Base-by-base conservation (phyloP, 345 rosid species). In the Populus ilicifolia region DNA sequence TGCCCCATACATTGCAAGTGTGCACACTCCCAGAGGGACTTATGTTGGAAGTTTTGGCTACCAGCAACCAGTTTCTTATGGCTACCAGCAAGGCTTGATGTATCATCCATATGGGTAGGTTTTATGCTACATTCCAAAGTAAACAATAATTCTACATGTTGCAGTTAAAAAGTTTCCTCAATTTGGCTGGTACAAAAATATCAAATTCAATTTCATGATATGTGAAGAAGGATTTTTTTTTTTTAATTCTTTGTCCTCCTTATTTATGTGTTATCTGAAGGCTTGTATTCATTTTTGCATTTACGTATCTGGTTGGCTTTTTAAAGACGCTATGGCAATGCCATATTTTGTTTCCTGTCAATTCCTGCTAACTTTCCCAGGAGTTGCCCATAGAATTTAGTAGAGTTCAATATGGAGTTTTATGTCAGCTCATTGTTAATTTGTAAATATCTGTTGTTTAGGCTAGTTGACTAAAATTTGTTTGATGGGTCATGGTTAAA, bases 91-190 rank as follows among this genome's bases (percentile, higher is more conserved):
- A 77, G 96, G 92, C 79, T 35, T 89, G 80, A 73, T 87, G 81
- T 90, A 90, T 74, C 94, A 96, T 85, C 78, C 90, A 48, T 92
- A 90, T 79, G 97, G 99, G 99, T 95, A 80, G 89, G 97, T 86
- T 80, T 59, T 20, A 65, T 78, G 61, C 69, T 76, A 71, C n/a
- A 39, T 61, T 29, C 36, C 67, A 23, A 16, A 48, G 39, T 41
- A 63, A 52, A 52, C 30, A 62, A 73, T 25, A 43, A n/a, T 25
- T n/a, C 29, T 30, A 14, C 52, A 41, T 76, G 18, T 59, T 77
- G 61, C 52, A 68, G 64, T 72, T 30, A 38, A 20, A 17, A 64
- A 30, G 35, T 56, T 50, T 18, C 18, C 18, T 73, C 77, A 17
- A 70, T 63, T 72, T 73, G 61, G 70, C 43, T n/a, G 62, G 35